These are phyloP conservation scores for Chalciporus piperatoides DNA, from an alignment of 1,284 basidiomycete genomes.

Conservation along the genomic window DNA sequence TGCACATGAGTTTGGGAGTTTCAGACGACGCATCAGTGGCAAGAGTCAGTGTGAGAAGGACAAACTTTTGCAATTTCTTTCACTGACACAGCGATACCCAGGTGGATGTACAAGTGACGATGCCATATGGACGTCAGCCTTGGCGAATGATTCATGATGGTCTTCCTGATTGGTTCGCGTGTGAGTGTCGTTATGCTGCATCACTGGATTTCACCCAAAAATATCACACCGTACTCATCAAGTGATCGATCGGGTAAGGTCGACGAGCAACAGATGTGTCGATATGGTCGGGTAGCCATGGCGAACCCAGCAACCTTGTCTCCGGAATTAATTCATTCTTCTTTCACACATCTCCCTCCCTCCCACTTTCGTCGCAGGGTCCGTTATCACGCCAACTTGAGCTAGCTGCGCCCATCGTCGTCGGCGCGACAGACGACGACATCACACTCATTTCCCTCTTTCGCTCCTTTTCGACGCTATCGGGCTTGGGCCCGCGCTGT, in stretches of 20 bases:
- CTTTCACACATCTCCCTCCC: conserved; percentile 13
- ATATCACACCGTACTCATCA: conserved; percentile 5
- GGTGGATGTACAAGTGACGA: background rate
- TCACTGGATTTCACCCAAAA: conserved; percentile 3
- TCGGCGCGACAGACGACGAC: conserved; percentile 13
- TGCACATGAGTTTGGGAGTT: background rate
- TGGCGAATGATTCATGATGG: too few relatives aligned
- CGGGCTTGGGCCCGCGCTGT: background rate
- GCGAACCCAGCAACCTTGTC: conserved; percentile 12
- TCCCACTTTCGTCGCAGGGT: background rate
- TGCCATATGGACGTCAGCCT: background rate
- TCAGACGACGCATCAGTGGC: background rate
- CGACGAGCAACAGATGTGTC: background rate
- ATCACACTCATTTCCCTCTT: conserved; percentile 21
- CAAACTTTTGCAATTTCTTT: background rate
- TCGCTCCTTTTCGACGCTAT: conserved; percentile 17
- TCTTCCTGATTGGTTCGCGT: conserved; percentile 1
- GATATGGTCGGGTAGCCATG: conserved; percentile 22
- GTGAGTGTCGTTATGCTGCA: background rate
- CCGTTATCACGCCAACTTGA: conserved; percentile 3
- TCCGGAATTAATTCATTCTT: conserved; percentile 11
- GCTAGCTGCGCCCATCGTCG: conserved; percentile 2
- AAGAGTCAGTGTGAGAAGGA: conserved; percentile 2
- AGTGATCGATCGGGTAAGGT: conserved; percentile 1
- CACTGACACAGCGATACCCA: background rate